Conservation (phyloP, 2,329 filamentous ascomycete species). For the Colletotrichum nymphaeae region DNA sequence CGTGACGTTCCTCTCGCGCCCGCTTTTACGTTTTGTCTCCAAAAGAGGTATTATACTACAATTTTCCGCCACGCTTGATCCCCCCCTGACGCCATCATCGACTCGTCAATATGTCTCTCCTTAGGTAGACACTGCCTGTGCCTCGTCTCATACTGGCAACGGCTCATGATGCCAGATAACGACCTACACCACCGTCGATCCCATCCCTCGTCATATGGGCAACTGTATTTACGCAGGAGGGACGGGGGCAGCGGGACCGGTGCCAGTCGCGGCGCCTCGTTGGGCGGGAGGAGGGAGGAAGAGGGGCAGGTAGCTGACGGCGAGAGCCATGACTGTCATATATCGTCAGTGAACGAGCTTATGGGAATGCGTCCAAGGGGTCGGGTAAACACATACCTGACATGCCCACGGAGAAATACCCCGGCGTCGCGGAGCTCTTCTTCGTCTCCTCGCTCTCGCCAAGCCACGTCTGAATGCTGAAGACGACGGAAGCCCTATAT, state of each 20-base stretch:
- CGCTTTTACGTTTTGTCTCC: neutral
- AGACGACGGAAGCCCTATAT: slow-evolving; percentile 77
- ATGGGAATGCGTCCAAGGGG: no score
- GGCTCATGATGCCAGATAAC: neutral
- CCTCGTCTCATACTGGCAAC: neutral
- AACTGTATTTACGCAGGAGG: slow-evolving; percentile 37
- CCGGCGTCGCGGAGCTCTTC: slow-evolving; percentile 75
- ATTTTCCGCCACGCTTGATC: neutral
- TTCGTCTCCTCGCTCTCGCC: slow-evolving; percentile 77
- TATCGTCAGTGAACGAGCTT: neutral
- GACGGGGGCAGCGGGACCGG: slow-evolving; percentile 45
- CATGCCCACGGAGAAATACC: slow-evolving; percentile 81
- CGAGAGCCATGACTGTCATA: slow-evolving; percentile 68
- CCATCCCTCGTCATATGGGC: no score
- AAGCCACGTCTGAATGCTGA: slow-evolving; percentile 81
- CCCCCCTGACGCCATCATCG: neutral
- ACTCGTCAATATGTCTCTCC: neutral
- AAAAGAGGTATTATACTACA: slow-evolving; percentile 27
- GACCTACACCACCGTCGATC: neutral
- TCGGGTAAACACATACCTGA: no score
- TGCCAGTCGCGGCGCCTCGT: slow-evolving; percentile 43
- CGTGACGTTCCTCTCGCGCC: neutral
- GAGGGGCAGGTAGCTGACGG: slow-evolving; percentile 62
- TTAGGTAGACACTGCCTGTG: no score
- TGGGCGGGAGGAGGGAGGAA: slow-evolving; percentile 56